These are phyloP conservation scores for Basidioascus undulatus DNA, from an alignment of 768 basidiomycete genomes.

Conservation along the genomic window DNA sequence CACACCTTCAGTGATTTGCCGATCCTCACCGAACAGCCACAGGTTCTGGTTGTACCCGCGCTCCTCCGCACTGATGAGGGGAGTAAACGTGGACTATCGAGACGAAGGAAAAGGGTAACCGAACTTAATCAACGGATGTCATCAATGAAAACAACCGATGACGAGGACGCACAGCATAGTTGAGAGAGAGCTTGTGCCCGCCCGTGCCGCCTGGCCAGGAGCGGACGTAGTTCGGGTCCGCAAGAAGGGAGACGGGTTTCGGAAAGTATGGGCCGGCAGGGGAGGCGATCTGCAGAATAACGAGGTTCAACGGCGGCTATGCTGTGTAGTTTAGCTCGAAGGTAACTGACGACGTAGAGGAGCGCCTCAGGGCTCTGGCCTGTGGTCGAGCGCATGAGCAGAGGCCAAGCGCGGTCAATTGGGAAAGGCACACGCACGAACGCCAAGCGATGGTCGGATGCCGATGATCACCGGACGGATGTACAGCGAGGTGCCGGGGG, in stretches of 20 bases:
- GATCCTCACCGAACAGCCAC: constrained; percentile 53
- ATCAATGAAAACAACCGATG: too few species aligned
- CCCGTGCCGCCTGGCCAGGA: constrained; percentile 42
- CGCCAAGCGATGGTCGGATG: constrained; percentile 18
- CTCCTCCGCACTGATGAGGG: constrained; percentile 54
- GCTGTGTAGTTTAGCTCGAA: too few species aligned
- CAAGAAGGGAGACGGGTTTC: constrained; percentile 69
- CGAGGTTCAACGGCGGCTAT: too few species aligned
- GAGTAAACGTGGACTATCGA: too few species aligned
- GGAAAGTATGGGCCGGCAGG: constrained; percentile 59
- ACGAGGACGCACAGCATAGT: too few species aligned
- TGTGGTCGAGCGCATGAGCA: neutral
- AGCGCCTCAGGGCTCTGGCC: constrained; percentile 33
- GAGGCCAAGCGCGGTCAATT: neutral
- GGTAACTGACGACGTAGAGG: constrained; percentile 41
- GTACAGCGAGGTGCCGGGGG: constrained; percentile 67
- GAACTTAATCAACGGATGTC: too few species aligned
- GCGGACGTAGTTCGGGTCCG: constrained; percentile 27
- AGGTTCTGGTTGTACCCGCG: constrained; percentile 70
- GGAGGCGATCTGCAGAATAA: too few species aligned
- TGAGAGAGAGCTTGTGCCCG: constrained; percentile 63
- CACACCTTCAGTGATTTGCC: constrained; percentile 14
- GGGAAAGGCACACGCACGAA: neutral
- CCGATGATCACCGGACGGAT: constrained; percentile 50
- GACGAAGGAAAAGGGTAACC: too few species aligned